Evolutionary conservation across 345 rosid species (phyloP), one percentile per base, ranked within the genome.

Genomic region (Geranium rotundifolium): DNA sequence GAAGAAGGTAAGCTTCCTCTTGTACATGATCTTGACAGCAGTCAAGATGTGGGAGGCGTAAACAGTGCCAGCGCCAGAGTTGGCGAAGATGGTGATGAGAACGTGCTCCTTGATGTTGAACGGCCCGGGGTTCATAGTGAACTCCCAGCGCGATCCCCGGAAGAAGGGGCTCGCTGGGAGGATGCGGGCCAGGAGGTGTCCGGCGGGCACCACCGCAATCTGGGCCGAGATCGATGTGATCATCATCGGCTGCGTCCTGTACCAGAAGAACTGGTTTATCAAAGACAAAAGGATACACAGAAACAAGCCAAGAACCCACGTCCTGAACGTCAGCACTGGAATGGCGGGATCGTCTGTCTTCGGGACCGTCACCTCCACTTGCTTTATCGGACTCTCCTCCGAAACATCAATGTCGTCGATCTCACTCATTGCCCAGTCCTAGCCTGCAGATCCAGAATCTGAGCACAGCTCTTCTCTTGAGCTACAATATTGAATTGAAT

Each of bases 91-190:
- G 14, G 69, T 66, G 19, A 76, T 70, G 63, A 76, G 15, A 0
- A 66, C 74, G 58, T 72, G 74, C 61, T 72, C 76, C 69, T 72
- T 72, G 39, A 76, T 29, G 52, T 29, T 72, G 58, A 76, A 76
- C 2, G 74, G 81, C 67, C 81, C 81, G 0, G 75, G 73, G 65
- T 77, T 77, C 69, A 77, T 1, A 0, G 80, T 54, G 46, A 73
- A 77, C 5, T 64, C 54, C 81, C 75, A 70, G 13, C 39, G 58
- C 10, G 77, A 66, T 2, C 71, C 64, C 1, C 70, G 75, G 19
- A 73, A 0, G 2, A 73, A 6, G 4, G 31, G 17, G 0, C 6
- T 58, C 0, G 37, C n/a, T 0, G 77, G 77, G 14, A 77, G 63
- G 1, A 31, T 29, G n/a, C 69, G 56, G 8, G 77, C 77, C 80